Conservation (phyloP, 257 asterid species). For the Gynochthodes officinalis region DNA sequence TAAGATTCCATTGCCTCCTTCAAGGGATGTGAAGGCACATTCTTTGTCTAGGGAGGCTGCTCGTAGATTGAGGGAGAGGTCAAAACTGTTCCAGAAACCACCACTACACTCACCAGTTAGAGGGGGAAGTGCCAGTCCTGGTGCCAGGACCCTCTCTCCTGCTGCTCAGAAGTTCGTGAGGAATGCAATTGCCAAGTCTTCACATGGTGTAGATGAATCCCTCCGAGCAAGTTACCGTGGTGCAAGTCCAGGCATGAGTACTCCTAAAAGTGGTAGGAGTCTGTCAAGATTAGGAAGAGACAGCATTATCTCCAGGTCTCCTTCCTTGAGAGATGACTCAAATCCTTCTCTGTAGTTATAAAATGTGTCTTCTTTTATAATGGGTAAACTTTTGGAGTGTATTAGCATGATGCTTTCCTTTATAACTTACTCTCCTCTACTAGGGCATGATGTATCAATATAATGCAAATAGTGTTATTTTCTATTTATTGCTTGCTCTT, state of each 20-base stretch:
- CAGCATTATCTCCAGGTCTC: slow-evolving; percentile 54
- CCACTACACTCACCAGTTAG: slow-evolving; percentile 85
- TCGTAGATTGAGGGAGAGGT: slow-evolving; percentile 76
- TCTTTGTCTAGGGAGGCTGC: slow-evolving; percentile 93
- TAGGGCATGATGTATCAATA: slow-evolving; percentile 1
- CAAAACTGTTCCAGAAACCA: slow-evolving; percentile 88
- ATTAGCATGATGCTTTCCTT: slow-evolving; percentile 19
- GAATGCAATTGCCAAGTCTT: slow-evolving; percentile 81
- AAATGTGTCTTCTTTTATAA: slow-evolving; percentile 9
- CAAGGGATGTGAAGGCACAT: slow-evolving; percentile 85
- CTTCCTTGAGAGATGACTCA: slow-evolving; percentile 64
- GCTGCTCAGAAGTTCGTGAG: slow-evolving; percentile 95
- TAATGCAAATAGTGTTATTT: neutral
- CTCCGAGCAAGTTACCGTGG: slow-evolving; percentile 93
- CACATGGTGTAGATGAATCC: slow-evolving; percentile 76
- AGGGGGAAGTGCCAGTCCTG: slow-evolving; percentile 92
- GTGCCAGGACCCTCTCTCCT: slow-evolving; percentile 53
- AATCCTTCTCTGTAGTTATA: slow-evolving; percentile 70
- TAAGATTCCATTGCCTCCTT: slow-evolving; percentile 79
- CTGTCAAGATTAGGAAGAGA: slow-evolving; percentile 82
- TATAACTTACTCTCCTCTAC: slow-evolving; percentile 9
- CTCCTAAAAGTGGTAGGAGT: slow-evolving; percentile 90
- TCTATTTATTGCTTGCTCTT: neutral
- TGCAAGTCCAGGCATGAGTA: slow-evolving; percentile 66
- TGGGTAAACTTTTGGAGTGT: neutral